Evolutionary conservation across 164 flowering plant genomes (phyloP), one percentile per base, ranked within the genome.

Genomic region (Berberis thunbergii): DNA sequence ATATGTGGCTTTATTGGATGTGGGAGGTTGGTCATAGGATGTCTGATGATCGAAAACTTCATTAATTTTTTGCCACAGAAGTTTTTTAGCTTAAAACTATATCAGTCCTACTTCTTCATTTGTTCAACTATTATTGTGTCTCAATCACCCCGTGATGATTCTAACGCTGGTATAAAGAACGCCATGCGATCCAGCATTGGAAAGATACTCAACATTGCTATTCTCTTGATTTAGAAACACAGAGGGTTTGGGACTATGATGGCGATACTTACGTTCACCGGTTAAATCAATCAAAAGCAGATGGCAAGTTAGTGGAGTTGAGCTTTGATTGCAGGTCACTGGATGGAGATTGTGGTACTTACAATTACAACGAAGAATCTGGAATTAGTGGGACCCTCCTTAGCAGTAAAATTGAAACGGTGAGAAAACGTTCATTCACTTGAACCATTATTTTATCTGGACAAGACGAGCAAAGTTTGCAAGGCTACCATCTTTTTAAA

Each of bases 231-330:
- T 70, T 89, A 63, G 84, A 81, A 72, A 81, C 84, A 48, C 96
- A 91, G 48, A 81, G 79, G 71, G 89, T 95, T 54, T 95, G 98
- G 99, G 99, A 95, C 86, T 95, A 95, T 80, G 97, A 83, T 62
- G 97, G 99, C 67, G 98, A 91, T 63, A 79, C 43, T 53, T 91
- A 86, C 75, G 98, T 89, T 60, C 98, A 95, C 70, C 84, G 97
- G 2, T 68, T 91, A 61, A 89, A 88, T 76, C 99, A 89, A 59
- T 89, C 99, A 66, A 91, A 84, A 76, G 66, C 74, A 76, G 97
- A 86, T 75, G 82, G 84, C 12, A 95, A 91, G 69, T 74, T 76
- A 59, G 80, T 71, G 2, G 78, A 70, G 61, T 75, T 70, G 71
- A 78, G 76, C 65, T 75, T 79, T 45, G 66, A 58, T 41, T 84